Evolutionary conservation across 805 yeast species (phyloP), one percentile per base, ranked within the genome.

Genomic region (Candida ulmi): DNA sequence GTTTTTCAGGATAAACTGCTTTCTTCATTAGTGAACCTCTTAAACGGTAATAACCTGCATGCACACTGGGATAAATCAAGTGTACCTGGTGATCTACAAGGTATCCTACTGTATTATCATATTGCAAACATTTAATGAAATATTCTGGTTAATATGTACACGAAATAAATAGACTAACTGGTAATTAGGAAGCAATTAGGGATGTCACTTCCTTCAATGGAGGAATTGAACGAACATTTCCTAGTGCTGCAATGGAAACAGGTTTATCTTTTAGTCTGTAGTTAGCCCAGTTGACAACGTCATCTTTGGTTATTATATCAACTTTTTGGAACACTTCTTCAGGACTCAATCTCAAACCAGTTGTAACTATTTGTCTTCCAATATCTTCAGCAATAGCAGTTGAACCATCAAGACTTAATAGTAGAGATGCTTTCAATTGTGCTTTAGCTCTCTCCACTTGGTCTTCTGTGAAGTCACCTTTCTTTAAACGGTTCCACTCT

Each of bases 381-480:
- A 93, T 88, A 63, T 93, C 98, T 65, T 93, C 99, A 25, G 97
- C 97, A 36, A 88, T 79, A 7, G 97, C 91, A 8, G 98, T 88
- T 12, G 96, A 81, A 45, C 96, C 96, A 62, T 93, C 99, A 34
- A 93, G 71, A 6, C 96, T 85, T 41, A 93, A 69, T 37, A 93
- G 71, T 40, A 93, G 69, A 0, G 96, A 86, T 1, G 98, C 98
- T 66, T 91, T 90, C 48, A 93, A 71, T 65, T 90, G 97, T 2
- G 96, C 80, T 65, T 93, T 93, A 11, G 98, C 95, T 40, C 96
- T 80, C 60, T 82, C 95, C 11, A 93, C 93, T 65, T 93, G 98
- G 34, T 78, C 86, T 17, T 78, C 87, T 3, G 88, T 66, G 38
- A 91, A 74, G 15, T 72, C 71, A n/a, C 96, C 95, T 17, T 69